These are phyloP conservation scores for Termitomyces sp. DNA, from an alignment of 768 basidiomycete species.

Conservation along the genomic window DNA sequence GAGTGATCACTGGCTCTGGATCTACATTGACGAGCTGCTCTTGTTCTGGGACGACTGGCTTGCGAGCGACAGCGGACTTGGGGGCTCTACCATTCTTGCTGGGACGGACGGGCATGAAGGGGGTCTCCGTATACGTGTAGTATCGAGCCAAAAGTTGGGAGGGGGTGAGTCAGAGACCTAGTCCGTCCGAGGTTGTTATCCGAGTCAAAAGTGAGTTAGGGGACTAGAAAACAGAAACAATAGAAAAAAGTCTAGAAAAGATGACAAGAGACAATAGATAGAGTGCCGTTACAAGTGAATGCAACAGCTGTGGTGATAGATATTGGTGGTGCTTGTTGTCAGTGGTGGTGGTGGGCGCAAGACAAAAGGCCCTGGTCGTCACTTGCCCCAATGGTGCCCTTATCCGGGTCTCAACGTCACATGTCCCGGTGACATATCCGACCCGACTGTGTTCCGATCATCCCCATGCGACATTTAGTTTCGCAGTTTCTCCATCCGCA, in stretches of 20 bases:
- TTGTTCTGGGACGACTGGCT: background rate
- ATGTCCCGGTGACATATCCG: background rate
- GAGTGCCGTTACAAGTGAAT: background rate
- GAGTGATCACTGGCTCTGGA: background rate
- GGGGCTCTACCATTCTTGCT: conserved; percentile 1
- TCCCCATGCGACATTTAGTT: too few species aligned
- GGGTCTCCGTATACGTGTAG: background rate
- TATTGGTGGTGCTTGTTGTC: background rate
- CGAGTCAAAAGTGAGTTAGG: too few species aligned
- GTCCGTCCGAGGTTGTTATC: background rate
- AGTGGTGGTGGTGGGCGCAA: background rate
- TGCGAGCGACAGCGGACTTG: background rate
- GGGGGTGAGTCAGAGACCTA: background rate
- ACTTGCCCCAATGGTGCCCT: background rate
- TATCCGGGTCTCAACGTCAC: background rate
- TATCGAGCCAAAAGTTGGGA: background rate
- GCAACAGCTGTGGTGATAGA: background rate
- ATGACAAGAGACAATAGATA: background rate
- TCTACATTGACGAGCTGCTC: background rate
- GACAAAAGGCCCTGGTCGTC: background rate
- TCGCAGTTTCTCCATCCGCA: too few species aligned
- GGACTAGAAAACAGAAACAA: background rate
- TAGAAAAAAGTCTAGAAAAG: background rate
- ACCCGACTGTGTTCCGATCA: background rate
- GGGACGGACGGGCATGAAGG: conserved; percentile 7